Percentiles rank a stretch among this genome's conserved stretches.
phyloP scores from a whole-genome alignment of 345 rosid genomes.

The Euphorbia peplus region DNA sequence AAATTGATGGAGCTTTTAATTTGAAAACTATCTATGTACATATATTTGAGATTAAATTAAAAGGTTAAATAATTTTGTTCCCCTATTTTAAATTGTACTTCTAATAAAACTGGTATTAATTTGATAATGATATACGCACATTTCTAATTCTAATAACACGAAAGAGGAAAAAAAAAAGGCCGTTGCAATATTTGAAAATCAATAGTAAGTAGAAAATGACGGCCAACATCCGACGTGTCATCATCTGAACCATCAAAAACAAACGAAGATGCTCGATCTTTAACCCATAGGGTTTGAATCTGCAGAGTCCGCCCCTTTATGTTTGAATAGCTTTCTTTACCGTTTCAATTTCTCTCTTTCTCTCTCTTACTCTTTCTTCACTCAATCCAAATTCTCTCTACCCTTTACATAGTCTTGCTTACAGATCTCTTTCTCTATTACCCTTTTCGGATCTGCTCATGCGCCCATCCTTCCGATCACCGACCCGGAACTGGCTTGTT shows the following conservation, averaged over 20 bases:
- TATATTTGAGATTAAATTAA: too few species aligned
- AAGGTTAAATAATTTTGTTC: too few species aligned
- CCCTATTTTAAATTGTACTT: too few species aligned
- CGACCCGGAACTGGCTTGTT: constrained; percentile 13
- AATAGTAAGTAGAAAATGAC: constrained; percentile 26
- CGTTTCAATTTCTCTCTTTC: constrained; percentile 40
- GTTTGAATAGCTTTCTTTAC: constrained; percentile 48
- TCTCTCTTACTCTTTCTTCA: neutral
- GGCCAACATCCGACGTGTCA: constrained; percentile 28
- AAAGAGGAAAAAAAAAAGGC: constrained; percentile 9
- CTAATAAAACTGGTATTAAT: too few species aligned
- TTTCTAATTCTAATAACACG: neutral
- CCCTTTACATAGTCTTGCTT: constrained; percentile 5
- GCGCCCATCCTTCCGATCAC: constrained; percentile 19
- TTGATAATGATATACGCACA: neutral
- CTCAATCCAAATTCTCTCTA: neutral
- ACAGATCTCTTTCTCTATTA: constrained; percentile 24
- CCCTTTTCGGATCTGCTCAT: constrained; percentile 38
- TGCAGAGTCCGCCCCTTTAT: constrained; percentile 53
- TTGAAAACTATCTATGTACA: neutral
- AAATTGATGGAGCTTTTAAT: too few species aligned
- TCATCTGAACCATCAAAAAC: constrained; percentile 31
- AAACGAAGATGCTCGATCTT: constrained; percentile 28
- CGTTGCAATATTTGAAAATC: constrained; percentile 41
- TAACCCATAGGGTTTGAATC: constrained; percentile 48